These are phyloP conservation scores for Choricystis sp. DNA, from an alignment of 139 green algal genomes.

Conservation along the genomic window DNA sequence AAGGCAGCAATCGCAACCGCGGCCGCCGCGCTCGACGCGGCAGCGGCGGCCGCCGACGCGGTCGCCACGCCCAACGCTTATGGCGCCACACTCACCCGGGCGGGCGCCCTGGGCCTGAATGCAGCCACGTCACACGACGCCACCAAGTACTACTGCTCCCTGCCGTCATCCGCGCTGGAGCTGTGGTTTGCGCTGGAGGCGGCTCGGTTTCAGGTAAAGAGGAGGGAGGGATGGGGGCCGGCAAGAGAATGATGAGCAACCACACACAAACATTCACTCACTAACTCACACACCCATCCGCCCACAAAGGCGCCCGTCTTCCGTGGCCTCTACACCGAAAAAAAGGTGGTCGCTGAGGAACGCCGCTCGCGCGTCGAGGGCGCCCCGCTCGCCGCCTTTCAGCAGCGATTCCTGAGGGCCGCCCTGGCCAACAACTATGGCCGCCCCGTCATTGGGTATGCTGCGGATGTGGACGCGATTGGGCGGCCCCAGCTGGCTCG, in stretches of 20 bases:
- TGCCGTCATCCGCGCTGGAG: constrained; percentile 54
- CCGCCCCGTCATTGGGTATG: constrained; percentile 63
- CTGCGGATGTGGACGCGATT: constrained; percentile 35
- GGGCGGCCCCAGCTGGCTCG: constrained; percentile 39
- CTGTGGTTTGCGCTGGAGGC: constrained; percentile 83
- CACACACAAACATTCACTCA: background rate
- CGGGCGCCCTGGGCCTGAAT: constrained; percentile 73
- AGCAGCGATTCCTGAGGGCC: constrained; percentile 17
- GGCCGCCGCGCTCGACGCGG: background rate
- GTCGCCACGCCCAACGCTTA: constrained; percentile 55
- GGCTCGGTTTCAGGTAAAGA: constrained; percentile 55
- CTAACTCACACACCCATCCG: background rate
- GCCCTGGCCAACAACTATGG: constrained; percentile 52
- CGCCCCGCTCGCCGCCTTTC: constrained; percentile 42
- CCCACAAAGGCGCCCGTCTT: constrained; percentile 35
- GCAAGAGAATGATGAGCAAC: no score
- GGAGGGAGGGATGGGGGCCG: no score
- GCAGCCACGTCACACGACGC: constrained; percentile 67
- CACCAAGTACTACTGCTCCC: constrained; percentile 44
- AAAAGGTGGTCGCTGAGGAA: constrained; percentile 69
- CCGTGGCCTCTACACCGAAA: constrained; percentile 70
- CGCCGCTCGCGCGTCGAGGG: constrained; percentile 62
- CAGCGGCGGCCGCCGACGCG: background rate
- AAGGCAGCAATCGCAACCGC: background rate
- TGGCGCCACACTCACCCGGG: constrained; percentile 35